Percentiles rank a stretch among this genome's conserved stretches.
These are phyloP conservation scores for Neofusicoccum ribis DNA, from an alignment of 2,329 filamentous ascomycete species.

Conservation along the genomic window DNA sequence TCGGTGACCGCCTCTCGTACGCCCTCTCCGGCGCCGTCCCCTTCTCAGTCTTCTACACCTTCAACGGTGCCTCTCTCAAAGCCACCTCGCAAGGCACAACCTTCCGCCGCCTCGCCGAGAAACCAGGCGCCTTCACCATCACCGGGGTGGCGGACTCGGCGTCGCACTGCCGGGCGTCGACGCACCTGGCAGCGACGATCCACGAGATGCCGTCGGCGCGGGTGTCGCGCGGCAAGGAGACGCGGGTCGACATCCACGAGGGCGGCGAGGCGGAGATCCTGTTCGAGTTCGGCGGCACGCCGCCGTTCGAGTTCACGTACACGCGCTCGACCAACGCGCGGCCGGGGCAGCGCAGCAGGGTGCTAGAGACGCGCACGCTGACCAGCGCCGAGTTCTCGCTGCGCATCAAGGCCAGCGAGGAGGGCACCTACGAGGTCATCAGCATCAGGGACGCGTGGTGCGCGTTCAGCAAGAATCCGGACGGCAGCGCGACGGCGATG, in stretches of 20 bases:
- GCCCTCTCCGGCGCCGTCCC: constrained; percentile 87
- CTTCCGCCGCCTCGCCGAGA: constrained; percentile 91
- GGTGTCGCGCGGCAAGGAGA: constrained; percentile 79
- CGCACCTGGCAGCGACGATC: constrained; percentile 78
- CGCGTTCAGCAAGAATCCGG: constrained; percentile 68
- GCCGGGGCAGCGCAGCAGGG: constrained; percentile 57
- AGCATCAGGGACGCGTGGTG: constrained; percentile 93
- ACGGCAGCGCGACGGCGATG: not conserved
- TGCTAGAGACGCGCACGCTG: constrained; percentile 90
- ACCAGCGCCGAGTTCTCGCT: constrained; percentile 79
- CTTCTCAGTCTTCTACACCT: constrained; percentile 90
- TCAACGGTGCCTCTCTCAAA: constrained; percentile 75
- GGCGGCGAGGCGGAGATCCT: constrained; percentile 90
- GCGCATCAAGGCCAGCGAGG: constrained; percentile 80
- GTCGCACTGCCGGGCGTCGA: constrained; percentile 79
- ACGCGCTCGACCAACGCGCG: constrained; percentile 88
- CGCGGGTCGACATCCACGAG: constrained; percentile 91
- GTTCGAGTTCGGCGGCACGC: constrained; percentile 93
- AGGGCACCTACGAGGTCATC: constrained; percentile 96
- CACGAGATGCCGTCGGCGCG: constrained; percentile 90
- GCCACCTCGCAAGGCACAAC: constrained; percentile 77
- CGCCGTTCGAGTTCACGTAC: constrained; percentile 97
- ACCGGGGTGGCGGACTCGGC: constrained; percentile 85
- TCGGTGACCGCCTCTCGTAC: constrained; percentile 92
- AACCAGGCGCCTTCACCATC: constrained; percentile 84